These are phyloP conservation scores for Saccharomycopsis lassenensis DNA, from an alignment of 805 yeast genomes.

Conservation along the genomic window DNA sequence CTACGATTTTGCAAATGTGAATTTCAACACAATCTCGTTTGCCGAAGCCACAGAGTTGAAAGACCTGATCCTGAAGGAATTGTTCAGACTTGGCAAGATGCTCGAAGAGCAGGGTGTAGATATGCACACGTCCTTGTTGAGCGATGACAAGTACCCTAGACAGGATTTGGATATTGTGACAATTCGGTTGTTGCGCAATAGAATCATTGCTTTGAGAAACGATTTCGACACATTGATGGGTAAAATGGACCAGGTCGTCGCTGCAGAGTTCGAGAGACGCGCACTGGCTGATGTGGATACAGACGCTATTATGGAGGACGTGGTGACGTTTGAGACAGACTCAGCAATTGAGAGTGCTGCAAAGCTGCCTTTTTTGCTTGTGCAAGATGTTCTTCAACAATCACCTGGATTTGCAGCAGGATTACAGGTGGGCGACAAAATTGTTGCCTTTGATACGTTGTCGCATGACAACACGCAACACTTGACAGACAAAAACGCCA, in stretches of 20 bases:
- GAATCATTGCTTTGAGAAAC: conserved; percentile 57
- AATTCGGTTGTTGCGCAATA: conserved; percentile 49
- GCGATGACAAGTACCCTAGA: conserved; percentile 78
- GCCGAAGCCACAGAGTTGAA: conserved; percentile 26
- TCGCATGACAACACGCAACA: conserved; percentile 8
- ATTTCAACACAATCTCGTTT: conserved; percentile 17
- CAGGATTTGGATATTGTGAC: conserved; percentile 70
- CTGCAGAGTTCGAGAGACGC: conserved; percentile 29
- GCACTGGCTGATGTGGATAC: not conserved
- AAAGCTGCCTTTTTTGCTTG: conserved; percentile 8
- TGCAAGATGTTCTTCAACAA: conserved; percentile 10
- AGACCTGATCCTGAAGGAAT: conserved; percentile 30
- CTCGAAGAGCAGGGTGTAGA: conserved; percentile 39
- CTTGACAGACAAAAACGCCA: conserved; percentile 11
- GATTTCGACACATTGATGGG: conserved; percentile 46
- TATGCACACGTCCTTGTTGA: conserved; percentile 55
- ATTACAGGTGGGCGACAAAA: conserved; percentile 10
- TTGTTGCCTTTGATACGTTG: conserved; percentile 10
- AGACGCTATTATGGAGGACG: not conserved
- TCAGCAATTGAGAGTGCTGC: not conserved
- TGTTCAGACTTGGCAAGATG: conserved; percentile 31
- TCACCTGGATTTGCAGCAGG: conserved; percentile 13
- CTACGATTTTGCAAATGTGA: conserved; percentile 1
- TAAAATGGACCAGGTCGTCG: conserved; percentile 36
- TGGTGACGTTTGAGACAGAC: not conserved